A percentile compares a stretch with the other conserved stretches of the same genome.
Evolutionary conservation across 805 yeast species (phyloP).

Genomic region (Myxozyma lipomycoides): DNA sequence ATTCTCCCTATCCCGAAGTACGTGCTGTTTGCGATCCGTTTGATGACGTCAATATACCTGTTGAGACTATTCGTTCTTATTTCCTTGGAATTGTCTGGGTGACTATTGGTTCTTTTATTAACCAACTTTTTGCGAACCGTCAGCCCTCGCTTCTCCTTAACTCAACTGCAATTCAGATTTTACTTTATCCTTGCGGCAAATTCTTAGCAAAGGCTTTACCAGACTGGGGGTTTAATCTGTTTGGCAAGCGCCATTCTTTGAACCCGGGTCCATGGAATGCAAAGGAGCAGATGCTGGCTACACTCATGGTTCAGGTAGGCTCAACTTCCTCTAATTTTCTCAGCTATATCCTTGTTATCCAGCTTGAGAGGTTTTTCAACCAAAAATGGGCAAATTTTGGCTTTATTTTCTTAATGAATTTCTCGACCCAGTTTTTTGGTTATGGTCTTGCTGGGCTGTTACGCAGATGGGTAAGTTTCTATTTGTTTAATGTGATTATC

Average conservation of each 20-base stretch:
- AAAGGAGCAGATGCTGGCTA: slow-evolving; percentile 59
- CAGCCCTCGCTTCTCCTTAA: slow-evolving; percentile 54
- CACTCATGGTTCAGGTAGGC: slow-evolving; percentile 37
- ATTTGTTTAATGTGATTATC: neutral
- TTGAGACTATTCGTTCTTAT: slow-evolving; percentile 54
- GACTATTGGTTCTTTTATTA: slow-evolving; percentile 55
- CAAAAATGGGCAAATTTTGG: slow-evolving; percentile 42
- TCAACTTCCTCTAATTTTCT: slow-evolving; percentile 13
- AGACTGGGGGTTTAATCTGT: slow-evolving; percentile 18
- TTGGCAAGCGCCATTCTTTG: slow-evolving; percentile 41
- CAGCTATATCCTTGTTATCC: slow-evolving; percentile 8
- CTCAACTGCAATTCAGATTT: slow-evolving; percentile 61
- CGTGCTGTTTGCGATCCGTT: slow-evolving; percentile 57
- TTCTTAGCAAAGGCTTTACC: slow-evolving; percentile 23
- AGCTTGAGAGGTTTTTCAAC: slow-evolving; percentile 19
- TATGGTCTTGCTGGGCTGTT: slow-evolving; percentile 64
- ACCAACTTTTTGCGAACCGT: slow-evolving; percentile 57
- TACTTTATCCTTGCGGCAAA: slow-evolving; percentile 58
- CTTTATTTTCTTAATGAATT: slow-evolving; percentile 50
- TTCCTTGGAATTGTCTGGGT: slow-evolving; percentile 51
- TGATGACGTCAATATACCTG: slow-evolving; percentile 48
- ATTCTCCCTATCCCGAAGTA: slow-evolving; percentile 58
- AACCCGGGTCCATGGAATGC: slow-evolving; percentile 60
- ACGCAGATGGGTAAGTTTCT: slow-evolving; percentile 46
- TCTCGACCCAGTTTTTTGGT: slow-evolving; percentile 61